Evolutionary conservation across 805 yeast species (phyloP), one percentile per base, ranked within the genome.

Genomic region (Myxozyma udenii): DNA sequence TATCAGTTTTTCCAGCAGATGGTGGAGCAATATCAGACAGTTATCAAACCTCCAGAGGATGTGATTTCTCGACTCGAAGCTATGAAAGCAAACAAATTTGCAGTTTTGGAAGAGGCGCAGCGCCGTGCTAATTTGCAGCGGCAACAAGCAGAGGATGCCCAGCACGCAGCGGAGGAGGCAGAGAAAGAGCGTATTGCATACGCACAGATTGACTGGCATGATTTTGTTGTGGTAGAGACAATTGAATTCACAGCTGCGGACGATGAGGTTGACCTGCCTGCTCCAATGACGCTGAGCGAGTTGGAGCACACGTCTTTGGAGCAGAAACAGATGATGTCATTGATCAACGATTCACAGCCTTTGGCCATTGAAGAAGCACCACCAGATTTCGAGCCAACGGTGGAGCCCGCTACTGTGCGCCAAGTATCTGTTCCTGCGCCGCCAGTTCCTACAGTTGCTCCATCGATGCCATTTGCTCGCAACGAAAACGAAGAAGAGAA

Each of bases 141-240:
- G 14, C 63, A 65, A 21, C 53, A 69, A 26, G 72, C 71, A 19
- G 70, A 67, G 19, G 57, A 75, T 46, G 64, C 63, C 4, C 66
- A 71, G 41, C 71, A 71, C 47, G 70, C 70, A 5, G 64, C 64
- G 33, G 61, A 64, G 53, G 60, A 58, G 53, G 66, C 74, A 60
- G 68, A 69, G 53, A 55, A 66, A 48, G 75, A 78, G 38, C 39
- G 44, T 36, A 47, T 55, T 48, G 82, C 78, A 38, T 87, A 76
- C 68, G 87, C 90, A 0, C 78, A 85, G 7, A 82, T 88, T 21
- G 89, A 90, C 68, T 91, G 98, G 98, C 82, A 83, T 50, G 87
- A 85, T 56, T 91, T 90, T 64, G 73, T 76, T 1, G 73, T 87
- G 16, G 84, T 87, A 5, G 87, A 82, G 44, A 80, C 83, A 1